Base-by-base conservation (phyloP, 148 eudicot species). In the Amaranthus cruentus region DNA sequence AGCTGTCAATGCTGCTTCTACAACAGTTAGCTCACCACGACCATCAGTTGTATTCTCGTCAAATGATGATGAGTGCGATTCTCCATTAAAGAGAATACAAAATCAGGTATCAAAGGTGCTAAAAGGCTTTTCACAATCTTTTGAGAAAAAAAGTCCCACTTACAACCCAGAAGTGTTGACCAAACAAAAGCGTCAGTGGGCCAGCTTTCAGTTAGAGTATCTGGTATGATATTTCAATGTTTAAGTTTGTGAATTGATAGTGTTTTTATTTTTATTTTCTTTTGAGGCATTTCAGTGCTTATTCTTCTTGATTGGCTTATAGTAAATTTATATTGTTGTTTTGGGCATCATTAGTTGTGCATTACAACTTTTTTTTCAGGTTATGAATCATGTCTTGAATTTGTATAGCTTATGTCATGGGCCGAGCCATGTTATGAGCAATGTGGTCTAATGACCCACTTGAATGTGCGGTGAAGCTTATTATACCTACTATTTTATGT, bases 151-250 rank as follows among this genome's bases (percentile, higher is more conserved):
- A 83, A 84, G 77, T 76, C 71, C 80, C 77, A 74, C 73, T 55
- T 96, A 92, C 77, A 96, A 96, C 76, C 97, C 97, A 7, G 99
- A 96, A 87, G 85, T 92, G 75, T 75, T 96, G 77, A 96, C 99
- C 57, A 96, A 88, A 81, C 97, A 87, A 81, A 96, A 96, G 83
- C 97, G 97, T 74, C 97, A 92, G 81, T 96, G 99, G 99, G 95
- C 99, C 51, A 90, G 82, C 81, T 88, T 90, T 82, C 99, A 96
- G 66, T 76, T 80, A 66, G 72, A 65, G 47, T 80, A 67, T 52
- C 46, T 80, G 78, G 82, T 80, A 80, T 68, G 77, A 6, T 79
- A 15, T 55, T 75, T 49, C 6, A 63, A 70, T 49, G 2, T 18
- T 38, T 9, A 18, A 58, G 18, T 11, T 46, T 69, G 48, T 57